Conservation (phyloP, 2,329 filamentous ascomycete genomes). For the Diaporthe longicolla region DNA sequence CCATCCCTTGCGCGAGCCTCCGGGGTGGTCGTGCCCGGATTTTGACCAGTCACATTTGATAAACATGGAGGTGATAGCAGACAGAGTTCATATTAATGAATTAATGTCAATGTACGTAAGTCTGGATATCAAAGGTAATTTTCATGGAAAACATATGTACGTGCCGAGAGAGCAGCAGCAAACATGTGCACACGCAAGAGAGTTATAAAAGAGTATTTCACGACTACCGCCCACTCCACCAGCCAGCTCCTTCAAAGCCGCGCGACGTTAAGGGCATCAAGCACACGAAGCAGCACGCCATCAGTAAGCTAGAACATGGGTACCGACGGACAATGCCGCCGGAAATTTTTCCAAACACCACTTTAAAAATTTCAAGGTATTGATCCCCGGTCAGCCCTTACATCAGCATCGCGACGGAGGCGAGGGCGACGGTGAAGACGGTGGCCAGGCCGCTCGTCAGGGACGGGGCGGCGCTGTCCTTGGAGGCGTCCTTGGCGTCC, state of each 20-base stretch:
- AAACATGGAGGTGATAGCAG: not conserved
- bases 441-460: slow-evolving; percentile 35
- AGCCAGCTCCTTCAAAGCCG: not conserved
- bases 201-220: not conserved
- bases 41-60: not conserved
- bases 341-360: not conserved
- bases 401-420: slow-evolving; percentile 38
- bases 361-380: not conserved
- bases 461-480: slow-evolving; percentile 32
- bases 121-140: slow-evolving; percentile 29
- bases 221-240: not conserved
- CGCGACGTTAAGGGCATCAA: slow-evolving; percentile 17
- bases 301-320: not conserved
- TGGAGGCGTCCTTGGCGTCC: slow-evolving; percentile 35
- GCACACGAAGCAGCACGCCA: slow-evolving; percentile 24
- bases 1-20: not conserved
- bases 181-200: slow-evolving; percentile 18
- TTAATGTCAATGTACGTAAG: slow-evolving; percentile 34
- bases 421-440: slow-evolving; percentile 25
- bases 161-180: not conserved
- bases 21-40: too few species aligned
- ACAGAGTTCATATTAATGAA: slow-evolving; percentile 34
- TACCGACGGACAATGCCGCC: not conserved
- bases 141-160: slow-evolving; percentile 28
- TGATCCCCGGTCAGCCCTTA: not conserved